These are phyloP conservation scores for Schoenoplectus tabernaemontani DNA, from an alignment of 202 grass and related monocot genomes.

Conservation along the genomic window DNA sequence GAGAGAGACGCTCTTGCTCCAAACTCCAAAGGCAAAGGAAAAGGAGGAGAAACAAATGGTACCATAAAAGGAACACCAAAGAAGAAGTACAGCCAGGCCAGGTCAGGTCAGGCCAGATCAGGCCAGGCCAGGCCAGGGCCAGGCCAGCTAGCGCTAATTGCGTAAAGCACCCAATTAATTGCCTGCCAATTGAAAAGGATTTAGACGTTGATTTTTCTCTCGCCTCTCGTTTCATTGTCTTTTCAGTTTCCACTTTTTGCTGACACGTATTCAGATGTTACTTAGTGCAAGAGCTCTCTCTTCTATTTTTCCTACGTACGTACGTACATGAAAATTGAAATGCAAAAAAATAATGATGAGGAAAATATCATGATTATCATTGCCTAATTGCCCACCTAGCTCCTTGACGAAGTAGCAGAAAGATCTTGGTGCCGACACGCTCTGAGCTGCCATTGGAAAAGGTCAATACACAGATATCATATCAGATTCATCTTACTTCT, in stretches of 20 bases:
- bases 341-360: not conserved
- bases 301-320: too few species aligned
- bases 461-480: not conserved
- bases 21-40: not conserved
- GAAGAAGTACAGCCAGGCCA: not conserved
- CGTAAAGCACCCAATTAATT: slow-evolving; percentile 1
- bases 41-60: not conserved
- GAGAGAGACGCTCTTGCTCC: not conserved
- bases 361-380: not conserved
- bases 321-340: slow-evolving; percentile 5
- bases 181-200: not conserved
- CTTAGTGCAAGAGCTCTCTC: too few species aligned
- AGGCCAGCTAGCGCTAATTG: too few species aligned
- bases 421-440: not conserved
- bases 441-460: not conserved
- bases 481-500: too few species aligned
- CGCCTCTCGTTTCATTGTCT: not conserved
- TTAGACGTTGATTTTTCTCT: not conserved
- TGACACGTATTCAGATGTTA: slow-evolving; percentile 1
- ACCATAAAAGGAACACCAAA: not conserved
- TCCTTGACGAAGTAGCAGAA: not conserved
- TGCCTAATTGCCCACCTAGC: not conserved
- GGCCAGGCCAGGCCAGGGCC: too few species aligned
- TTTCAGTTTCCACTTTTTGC: too few species aligned
- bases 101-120: too few species aligned